Evolutionary conservation across 2,329 filamentous ascomycete species (phyloP).

Genomic region (Volutella citrinella): DNA sequence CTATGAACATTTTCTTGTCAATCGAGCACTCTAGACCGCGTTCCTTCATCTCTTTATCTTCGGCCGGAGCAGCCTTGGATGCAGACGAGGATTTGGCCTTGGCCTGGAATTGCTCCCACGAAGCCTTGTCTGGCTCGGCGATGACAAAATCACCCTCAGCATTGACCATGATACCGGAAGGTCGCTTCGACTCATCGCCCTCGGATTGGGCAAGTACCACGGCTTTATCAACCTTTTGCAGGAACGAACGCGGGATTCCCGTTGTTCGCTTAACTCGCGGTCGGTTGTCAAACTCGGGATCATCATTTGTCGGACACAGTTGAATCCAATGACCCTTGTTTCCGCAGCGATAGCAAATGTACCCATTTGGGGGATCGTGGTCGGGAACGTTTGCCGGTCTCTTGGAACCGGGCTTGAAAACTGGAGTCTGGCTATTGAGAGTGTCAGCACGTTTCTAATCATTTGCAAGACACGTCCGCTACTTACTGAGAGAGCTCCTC

Average conservation of each 20-base stretch:
- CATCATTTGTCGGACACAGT: constrained; percentile 95
- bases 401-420: constrained; percentile 61
- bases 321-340: constrained; percentile 99
- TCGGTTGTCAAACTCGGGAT: constrained; percentile 91
- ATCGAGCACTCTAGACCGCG: constrained; percentile 88
- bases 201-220: constrained; percentile 70
- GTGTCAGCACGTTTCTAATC: constrained; percentile 31
- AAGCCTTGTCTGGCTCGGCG: constrained; percentile 89
- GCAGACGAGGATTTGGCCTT: constrained; percentile 86
- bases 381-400: constrained; percentile 76
- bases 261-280: constrained; percentile 94
- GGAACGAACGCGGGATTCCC: constrained; percentile 90
- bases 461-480: not conserved
- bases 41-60: constrained; percentile 83
- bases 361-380: constrained; percentile 88
- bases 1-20: constrained; percentile 97
- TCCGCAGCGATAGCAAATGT: constrained; percentile 93
- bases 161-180: constrained; percentile 93
- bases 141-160: constrained; percentile 97
- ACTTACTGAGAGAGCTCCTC: constrained; percentile 83
- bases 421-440: constrained; percentile 54
- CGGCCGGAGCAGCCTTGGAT: constrained; percentile 71
- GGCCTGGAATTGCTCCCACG: constrained; percentile 96
- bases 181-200: constrained; percentile 78
- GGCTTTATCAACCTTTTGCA: constrained; percentile 94